These are phyloP conservation scores for Malassezia vespertilionis DNA, from an alignment of 1,284 basidiomycete species.

Conservation along the genomic window DNA sequence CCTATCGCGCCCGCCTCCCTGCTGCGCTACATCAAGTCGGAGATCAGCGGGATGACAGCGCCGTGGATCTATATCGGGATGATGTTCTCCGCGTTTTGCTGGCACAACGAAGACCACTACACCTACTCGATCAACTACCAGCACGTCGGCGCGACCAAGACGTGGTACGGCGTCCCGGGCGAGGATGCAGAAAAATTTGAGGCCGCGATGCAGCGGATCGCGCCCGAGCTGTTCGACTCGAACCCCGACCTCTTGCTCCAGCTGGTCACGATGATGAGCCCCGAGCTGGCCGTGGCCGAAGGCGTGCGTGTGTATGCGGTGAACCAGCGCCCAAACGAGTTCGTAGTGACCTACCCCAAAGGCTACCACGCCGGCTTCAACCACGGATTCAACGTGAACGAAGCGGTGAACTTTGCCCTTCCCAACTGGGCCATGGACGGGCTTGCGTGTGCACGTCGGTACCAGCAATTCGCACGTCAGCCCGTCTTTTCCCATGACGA, in stretches of 20 bases:
- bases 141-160: constrained; percentile 99
- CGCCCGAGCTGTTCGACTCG: constrained; percentile 95
- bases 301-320: constrained; percentile 89
- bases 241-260: constrained; percentile 95
- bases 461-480: constrained; percentile 75
- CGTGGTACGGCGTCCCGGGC: constrained; percentile 97
- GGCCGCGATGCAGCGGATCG: constrained; percentile 82
- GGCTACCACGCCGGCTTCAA: constrained; percentile 99
- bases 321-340: constrained; percentile 94
- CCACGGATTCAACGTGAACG: constrained; percentile 95
- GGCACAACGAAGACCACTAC: constrained; percentile 99
- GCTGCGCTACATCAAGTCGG: constrained; percentile 82
- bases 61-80: constrained; percentile 99
- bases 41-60: constrained; percentile 98
- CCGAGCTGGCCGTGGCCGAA: constrained; percentile 68
- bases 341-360: constrained; percentile 87
- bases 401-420: constrained; percentile 96
- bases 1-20: constrained; percentile 78
- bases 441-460: constrained; percentile 69
- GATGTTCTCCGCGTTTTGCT: constrained; percentile 98
- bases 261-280: constrained; percentile 95
- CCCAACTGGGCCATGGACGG: constrained; percentile 88
- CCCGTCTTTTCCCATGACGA: constrained; percentile 99
- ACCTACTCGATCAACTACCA: constrained; percentile 62
- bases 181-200: constrained; percentile 90